Percentiles rank a stretch among this genome's conserved stretches.
These are phyloP conservation scores for Piloderma croceum DNA, from an alignment of 768 basidiomycete species.

Conservation along the genomic window DNA sequence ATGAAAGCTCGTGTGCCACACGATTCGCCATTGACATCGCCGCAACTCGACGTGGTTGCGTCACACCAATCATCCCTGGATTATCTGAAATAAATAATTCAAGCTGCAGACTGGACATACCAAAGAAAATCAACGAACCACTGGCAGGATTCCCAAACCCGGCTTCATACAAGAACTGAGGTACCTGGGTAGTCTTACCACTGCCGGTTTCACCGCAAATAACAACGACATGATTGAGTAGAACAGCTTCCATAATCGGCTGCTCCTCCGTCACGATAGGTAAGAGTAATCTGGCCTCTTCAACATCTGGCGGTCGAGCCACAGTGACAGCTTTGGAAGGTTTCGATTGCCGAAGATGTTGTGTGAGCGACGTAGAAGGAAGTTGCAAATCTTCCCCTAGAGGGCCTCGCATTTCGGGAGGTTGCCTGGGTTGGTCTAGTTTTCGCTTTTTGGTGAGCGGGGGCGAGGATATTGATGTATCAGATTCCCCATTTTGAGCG, in stretches of 20 bases:
- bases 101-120: too few species aligned
- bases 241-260: conserved; percentile 84
- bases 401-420: conserved; percentile 64
- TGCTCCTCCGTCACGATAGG: conserved; percentile 95
- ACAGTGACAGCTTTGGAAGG: conserved; percentile 50
- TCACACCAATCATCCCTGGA: conserved; percentile 96
- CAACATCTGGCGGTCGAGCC: conserved; percentile 61
- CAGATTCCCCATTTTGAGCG: not conserved
- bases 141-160: conserved; percentile 84
- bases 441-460: conserved; percentile 44
- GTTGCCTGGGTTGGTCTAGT: conserved; percentile 22
- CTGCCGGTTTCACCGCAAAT: conserved; percentile 95
- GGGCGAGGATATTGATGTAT: too few species aligned
- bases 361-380: conserved; percentile 61
- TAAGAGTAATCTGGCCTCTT: conserved; percentile 70
- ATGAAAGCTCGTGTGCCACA: conserved; percentile 87
- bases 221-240: conserved; percentile 81
- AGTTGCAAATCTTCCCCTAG: conserved; percentile 67
- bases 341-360: conserved; percentile 33
- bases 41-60: conserved; percentile 95
- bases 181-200: conserved; percentile 97
- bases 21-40: conserved; percentile 94
- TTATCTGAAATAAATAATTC: conserved; percentile 71
- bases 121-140: conserved; percentile 42
- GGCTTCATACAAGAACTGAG: conserved; percentile 96